Conservation (phyloP, 306 rosid genomes). For the Alnus glutinosa region DNA sequence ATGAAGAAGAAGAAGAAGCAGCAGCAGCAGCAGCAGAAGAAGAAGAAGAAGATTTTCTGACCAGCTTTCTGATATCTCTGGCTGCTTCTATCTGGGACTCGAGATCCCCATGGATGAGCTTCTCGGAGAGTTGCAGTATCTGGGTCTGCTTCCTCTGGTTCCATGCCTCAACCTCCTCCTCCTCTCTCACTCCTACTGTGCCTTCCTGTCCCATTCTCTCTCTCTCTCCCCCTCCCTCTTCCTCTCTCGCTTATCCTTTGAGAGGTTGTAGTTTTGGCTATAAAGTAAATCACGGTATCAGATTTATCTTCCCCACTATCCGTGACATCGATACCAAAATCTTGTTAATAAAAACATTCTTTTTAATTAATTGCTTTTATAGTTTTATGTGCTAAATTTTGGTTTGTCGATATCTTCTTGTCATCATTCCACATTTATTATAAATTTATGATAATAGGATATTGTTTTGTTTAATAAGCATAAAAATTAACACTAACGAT, state of each 20-base stretch:
- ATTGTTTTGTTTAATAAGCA: no score
- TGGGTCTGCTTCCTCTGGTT: constrained; percentile 52
- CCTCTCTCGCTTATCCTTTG: not conserved
- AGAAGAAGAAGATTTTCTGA: constrained; percentile 53
- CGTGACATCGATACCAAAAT: no score
- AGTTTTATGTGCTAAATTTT: no score
- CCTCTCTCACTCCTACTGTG: constrained; percentile 25
- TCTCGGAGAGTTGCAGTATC: constrained; percentile 59
- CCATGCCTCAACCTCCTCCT: constrained; percentile 32
- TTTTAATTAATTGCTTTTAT: not conserved
- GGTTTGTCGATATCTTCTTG: not conserved
- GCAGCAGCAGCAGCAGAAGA: no score
- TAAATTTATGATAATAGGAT: no score
- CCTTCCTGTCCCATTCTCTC: constrained; percentile 46
- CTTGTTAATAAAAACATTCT: no score
- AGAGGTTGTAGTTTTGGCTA: no score
- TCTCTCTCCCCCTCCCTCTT: constrained; percentile 24
- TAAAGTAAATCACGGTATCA: no score
- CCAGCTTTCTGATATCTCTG: constrained; percentile 74
- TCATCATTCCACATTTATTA: no score
- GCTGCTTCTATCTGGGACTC: constrained; percentile 75
- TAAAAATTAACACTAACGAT: no score
- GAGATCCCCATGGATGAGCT: constrained; percentile 65
- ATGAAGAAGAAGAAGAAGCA: not conserved
- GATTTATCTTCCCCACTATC: not conserved